Evolutionary conservation across 768 basidiomycete genomes (phyloP), one percentile per base, ranked within the genome.

Genomic region (Termitomyces bulborhizus): DNA sequence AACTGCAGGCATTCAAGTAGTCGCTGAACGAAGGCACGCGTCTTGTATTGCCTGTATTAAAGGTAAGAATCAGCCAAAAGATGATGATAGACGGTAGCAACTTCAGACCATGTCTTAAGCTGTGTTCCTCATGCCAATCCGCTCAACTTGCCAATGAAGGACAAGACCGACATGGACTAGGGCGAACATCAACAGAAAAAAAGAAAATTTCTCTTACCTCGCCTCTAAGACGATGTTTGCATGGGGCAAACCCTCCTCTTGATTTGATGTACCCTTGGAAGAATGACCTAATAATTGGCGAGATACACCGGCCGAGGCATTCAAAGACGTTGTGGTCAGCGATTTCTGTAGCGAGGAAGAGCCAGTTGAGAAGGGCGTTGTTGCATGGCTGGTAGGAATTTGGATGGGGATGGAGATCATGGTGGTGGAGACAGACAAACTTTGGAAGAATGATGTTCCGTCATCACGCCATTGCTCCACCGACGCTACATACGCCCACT

Each of bases 171-270:
- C 63, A 66, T 61, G 64, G 51, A 34, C 36, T 46, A 54, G 44
- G 57, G 59, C 60, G 60, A 63, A 57, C 59, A 57, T 59, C 61
- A 64, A 53, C 57, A 57, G 67, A 63, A 56, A 58, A 57, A 63
- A 57, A 51, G 42, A 63, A 63, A 66, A 54, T 42, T 53, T 24
- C 29, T 62, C 87, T 84, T 73, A 90, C 90, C 83, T 87, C 45
- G 88, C 79, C 60, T 88, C 79, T 52, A 93, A 68, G 60, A 68
- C 76, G 12, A 76, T 63, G 42, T 73, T 70, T 32, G 76, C 76
- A 68, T 90, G 85, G 31, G 73, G 76, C 57, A 92, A 63, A 11
- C 84, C 85, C 52, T 88, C 82, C 57, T 79, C 78, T 18, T 72
- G 71, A 18, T 75, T 73, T 57, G 80, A 74, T 26, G 65, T 63